These are phyloP conservation scores for Bruguiera parviflora DNA, from an alignment of 345 rosid genomes.

Conservation along the genomic window DNA sequence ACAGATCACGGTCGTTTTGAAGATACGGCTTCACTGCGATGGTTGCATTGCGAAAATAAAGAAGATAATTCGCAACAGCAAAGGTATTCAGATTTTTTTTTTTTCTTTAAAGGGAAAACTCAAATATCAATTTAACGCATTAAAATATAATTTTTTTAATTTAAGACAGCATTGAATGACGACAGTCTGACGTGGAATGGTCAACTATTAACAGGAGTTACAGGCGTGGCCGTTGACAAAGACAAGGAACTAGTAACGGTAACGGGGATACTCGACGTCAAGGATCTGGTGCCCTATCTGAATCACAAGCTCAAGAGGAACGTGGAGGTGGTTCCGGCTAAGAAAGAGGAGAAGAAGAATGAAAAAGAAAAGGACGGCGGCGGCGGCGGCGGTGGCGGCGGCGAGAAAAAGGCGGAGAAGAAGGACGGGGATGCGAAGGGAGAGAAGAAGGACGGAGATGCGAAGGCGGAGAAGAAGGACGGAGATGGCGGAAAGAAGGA, in stretches of 20 bases:
- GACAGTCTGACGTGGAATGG: conserved; percentile 13
- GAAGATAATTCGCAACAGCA: conserved; percentile 24
- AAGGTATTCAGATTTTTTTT: conserved; percentile 21
- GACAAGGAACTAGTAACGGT: conserved; percentile 68
- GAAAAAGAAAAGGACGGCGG: conserved; percentile 15
- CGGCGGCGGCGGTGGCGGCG: conserved; percentile 23
- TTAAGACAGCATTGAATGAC: background rate
- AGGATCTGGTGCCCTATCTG: conserved; percentile 50
- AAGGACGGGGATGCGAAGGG: conserved; percentile 28
- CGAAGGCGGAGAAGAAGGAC: background rate
- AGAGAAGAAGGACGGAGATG: conserved; percentile 8
- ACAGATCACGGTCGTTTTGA: conserved; percentile 45
- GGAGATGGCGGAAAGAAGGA: background rate
- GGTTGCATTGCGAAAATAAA: conserved; percentile 42
- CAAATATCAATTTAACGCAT: background rate
- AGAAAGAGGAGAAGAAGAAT: conserved; percentile 36
- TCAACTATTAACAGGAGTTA: conserved; percentile 51
- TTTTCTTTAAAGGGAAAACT: background rate
- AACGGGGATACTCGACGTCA: conserved; percentile 65
- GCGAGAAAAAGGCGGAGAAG: conserved; percentile 32
- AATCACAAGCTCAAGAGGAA: conserved; percentile 50
- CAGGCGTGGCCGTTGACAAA: conserved; percentile 45
- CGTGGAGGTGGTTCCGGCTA: conserved; percentile 65
- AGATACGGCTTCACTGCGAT: conserved; percentile 37
- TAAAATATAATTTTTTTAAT: background rate